Evolutionary conservation across 2,329 filamentous ascomycete genomes (phyloP), one percentile per base, ranked within the genome.

Genomic region (Xylariaceae sp.): DNA sequence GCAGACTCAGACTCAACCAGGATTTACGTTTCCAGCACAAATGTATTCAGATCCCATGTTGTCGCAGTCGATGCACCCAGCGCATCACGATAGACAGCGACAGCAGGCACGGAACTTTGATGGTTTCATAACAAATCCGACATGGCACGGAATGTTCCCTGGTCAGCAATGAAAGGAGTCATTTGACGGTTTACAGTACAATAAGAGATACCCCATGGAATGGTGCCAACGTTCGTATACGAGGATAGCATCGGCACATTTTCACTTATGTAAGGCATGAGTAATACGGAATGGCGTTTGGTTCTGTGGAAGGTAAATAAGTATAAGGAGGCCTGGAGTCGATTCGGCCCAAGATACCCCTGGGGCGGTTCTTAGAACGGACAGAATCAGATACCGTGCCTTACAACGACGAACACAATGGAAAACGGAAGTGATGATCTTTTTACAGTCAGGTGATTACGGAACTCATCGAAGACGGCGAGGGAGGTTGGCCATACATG

Each of bases 21-120:
- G 65, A 19, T 64, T 76, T 52, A 63, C 62, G 42, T 63, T 73
- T 37, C 52, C 65, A 13, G 54, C 60, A 26, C 67, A 68, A 17
- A 69, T 75, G 65, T 76, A 69, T 45, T 60, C 66, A 9, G 60
- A 68, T 33, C 63, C 57, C 37, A 66, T 75, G 62, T 57, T 74
- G 49, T 50, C 60, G 34, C 60, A 64, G 37, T 59, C 62, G 22
- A 61, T 64, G 30, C 61, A 63, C 16, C 58, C 57, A 12, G 49
- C 55, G 26, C 17, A 31, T 7, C 56, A 58, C 9, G 47, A 53
- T 12, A 34, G 44, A 29, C 55, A 54, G 30, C 35, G 30, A 39
- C 64, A 64, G 33, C 59, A 59, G 42, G 51, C 57, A 24, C 58
- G 64, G 34, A 64, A 71, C 29, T 71, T 74, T 49, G 70, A 74